Evolutionary conservation across 305 asterid species (phyloP).

Genomic region (Fraxinus xanthoxyloides): DNA sequence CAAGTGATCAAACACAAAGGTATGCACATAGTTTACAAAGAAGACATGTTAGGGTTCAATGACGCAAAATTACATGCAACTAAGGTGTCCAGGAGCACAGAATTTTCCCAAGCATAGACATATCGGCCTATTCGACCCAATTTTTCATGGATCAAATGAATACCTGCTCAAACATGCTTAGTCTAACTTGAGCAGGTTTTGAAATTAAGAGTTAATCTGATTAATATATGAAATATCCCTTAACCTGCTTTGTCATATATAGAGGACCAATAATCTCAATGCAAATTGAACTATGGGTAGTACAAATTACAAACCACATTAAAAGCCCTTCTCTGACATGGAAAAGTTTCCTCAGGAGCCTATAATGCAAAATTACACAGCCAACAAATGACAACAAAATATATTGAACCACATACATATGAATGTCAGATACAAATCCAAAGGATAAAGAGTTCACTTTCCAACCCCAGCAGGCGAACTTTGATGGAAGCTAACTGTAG

Average conservation of each 20-base stretch:
- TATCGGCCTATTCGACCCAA: background rate
- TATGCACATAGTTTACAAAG: background rate
- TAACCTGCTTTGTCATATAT: background rate
- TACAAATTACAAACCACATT: background rate
- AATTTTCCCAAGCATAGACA: background rate
- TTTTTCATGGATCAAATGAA: background rate
- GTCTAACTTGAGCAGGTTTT: background rate
- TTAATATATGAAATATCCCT: background rate
- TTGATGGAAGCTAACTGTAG: background rate
- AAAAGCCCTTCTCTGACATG: background rate
- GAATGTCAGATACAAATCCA: background rate
- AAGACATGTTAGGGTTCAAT: background rate
- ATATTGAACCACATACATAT: conserved; percentile 1
- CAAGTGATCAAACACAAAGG: background rate
- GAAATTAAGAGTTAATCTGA: background rate
- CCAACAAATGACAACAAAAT: background rate
- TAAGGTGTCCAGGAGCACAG: background rate
- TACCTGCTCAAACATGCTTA: background rate
- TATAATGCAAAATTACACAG: background rate
- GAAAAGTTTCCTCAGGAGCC: background rate
- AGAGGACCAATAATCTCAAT: background rate
- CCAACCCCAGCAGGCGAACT: background rate
- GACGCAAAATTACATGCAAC: background rate
- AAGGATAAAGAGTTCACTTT: background rate
- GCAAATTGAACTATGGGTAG: background rate